Conservation (phyloP, 495 filamentous ascomycete genomes). For the Thermochaetoides thermophila region DNA sequence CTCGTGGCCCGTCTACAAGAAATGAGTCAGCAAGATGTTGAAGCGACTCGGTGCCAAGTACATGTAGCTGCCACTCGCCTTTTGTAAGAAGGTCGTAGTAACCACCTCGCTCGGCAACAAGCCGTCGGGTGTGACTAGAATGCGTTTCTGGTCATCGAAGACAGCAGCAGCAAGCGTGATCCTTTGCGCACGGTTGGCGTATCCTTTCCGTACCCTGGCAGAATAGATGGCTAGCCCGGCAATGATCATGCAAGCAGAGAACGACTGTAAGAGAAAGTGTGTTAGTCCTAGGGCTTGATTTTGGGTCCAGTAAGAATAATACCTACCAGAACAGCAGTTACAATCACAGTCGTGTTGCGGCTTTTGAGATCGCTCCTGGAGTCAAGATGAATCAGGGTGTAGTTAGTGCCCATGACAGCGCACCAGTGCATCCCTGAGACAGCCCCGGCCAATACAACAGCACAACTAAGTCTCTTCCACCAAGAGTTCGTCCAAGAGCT, state of each 20-base stretch:
- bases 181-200: constrained; percentile 55
- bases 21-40: constrained; percentile 4
- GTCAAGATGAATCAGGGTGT: constrained; percentile 30
- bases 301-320: too few species aligned
- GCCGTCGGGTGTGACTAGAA: constrained; percentile 71
- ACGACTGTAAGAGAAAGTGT: constrained; percentile 27
- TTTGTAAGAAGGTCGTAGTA: constrained; percentile 61
- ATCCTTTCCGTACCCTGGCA: constrained; percentile 37
- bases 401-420: constrained; percentile 55
- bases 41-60: not conserved
- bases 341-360: constrained; percentile 44
- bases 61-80: too few species aligned
- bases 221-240: constrained; percentile 36
- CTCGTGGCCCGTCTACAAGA: constrained; percentile 46
- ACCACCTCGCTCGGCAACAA: constrained; percentile 70
- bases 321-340: constrained; percentile 48
- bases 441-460: constrained; percentile 50
- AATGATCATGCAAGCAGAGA: constrained; percentile 43
- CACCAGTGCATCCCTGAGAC: constrained; percentile 87
- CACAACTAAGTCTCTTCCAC: constrained; percentile 57
- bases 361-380: constrained; percentile 22
- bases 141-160: constrained; percentile 57
- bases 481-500: constrained; percentile 65
- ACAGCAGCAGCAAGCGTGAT: constrained; percentile 62
- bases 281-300: not conserved